phyloP scores from a whole-genome alignment of 2,329 filamentous ascomycete species.

The Davidsoniella virescens region DNA sequence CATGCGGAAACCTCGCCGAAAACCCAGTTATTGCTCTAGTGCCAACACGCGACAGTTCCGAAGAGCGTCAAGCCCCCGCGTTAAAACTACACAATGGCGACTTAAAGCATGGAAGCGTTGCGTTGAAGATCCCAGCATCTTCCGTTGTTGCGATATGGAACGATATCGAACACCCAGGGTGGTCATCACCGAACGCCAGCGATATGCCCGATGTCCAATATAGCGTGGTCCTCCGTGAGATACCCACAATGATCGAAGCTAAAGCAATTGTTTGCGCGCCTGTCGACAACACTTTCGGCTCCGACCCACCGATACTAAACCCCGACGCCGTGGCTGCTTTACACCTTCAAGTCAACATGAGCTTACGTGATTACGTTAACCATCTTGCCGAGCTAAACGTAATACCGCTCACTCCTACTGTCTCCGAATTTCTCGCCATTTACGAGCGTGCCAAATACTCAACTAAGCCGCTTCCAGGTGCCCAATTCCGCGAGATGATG shows the following conservation, averaged over 20 bases:
- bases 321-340: conserved; percentile 53
- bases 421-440: conserved; percentile 47
- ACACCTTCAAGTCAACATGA: conserved; percentile 53
- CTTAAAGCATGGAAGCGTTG: background rate
- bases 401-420: conserved; percentile 18
- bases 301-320: conserved; percentile 26
- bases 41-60: background rate
- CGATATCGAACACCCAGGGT: conserved; percentile 69
- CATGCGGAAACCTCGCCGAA: background rate
- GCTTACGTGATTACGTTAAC: conserved; percentile 61
- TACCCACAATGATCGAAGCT: conserved; percentile 81
- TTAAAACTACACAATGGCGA: background rate
- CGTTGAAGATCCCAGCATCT: background rate
- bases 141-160: conserved; percentile 47
- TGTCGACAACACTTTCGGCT: conserved; percentile 13
- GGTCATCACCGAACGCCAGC: conserved; percentile 62
- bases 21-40: background rate
- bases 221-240: conserved; percentile 60
- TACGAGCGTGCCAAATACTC: conserved; percentile 86
- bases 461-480: conserved; percentile 47
- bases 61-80: background rate
- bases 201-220: conserved; percentile 76
- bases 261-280: conserved; percentile 79
- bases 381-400: conserved; percentile 55
- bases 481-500: conserved; percentile 66